phyloP scores from a whole-genome alignment of 2,329 filamentous ascomycete genomes.

The Proliferodiscus dingleyae region DNA sequence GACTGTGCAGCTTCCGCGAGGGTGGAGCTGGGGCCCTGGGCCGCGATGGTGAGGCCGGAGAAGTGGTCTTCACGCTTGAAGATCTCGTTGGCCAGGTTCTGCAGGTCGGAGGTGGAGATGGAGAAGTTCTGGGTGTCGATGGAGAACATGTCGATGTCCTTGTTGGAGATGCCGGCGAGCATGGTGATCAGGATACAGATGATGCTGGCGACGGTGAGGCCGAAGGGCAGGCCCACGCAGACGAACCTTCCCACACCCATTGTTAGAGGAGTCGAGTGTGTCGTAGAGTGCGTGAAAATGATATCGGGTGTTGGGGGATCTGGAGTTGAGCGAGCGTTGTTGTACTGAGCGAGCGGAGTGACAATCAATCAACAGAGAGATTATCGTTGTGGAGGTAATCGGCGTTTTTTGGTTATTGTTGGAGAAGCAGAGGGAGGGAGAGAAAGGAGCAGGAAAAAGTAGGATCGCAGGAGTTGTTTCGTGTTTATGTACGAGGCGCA shows the following conservation, averaged over 20 bases:
- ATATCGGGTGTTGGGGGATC: no score
- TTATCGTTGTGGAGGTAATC: no score
- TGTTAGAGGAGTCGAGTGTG: conserved; percentile 18
- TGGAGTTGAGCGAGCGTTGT: no score
- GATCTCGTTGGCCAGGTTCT: conserved; percentile 15
- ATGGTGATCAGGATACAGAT: conserved; percentile 59
- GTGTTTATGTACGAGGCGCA: no score
- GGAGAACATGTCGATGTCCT: conserved; percentile 53
- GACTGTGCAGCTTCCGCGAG: conserved; percentile 12
- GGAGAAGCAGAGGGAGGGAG: no score
- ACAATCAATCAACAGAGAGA: no score
- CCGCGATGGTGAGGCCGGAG: conserved; percentile 21
- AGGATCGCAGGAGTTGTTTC: no score
- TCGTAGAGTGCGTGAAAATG: no score
- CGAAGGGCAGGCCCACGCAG: conserved; percentile 84
- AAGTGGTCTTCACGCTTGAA: conserved; percentile 3
- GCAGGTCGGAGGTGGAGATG: conserved; percentile 23
- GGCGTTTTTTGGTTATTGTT: no score
- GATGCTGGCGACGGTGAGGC: conserved; percentile 72
- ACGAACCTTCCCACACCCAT: conserved; percentile 74
- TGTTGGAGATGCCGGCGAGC: conserved; percentile 51
- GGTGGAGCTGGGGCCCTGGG: conserved; percentile 30
- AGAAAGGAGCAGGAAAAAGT: no score
- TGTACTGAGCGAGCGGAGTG: no score
- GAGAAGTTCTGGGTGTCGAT: conserved; percentile 58